Base-by-base conservation (phyloP, 768 basidiomycete species). In the Exidia glandulosa region DNA sequence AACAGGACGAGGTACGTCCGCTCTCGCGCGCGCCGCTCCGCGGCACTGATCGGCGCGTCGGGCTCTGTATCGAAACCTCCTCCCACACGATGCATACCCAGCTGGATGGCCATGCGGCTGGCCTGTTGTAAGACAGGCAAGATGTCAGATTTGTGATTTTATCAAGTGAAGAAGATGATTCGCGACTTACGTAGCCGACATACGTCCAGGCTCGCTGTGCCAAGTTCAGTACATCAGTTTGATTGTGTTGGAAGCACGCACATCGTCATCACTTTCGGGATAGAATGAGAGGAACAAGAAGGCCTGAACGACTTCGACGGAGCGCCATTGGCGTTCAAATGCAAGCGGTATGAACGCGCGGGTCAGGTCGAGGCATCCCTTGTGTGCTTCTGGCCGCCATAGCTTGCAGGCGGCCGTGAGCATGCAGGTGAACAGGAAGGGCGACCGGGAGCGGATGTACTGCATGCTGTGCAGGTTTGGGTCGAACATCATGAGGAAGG, bases 211-310 rank as follows among this genome's bases (percentile, higher is more conserved):
- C 90, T 50, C 86, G 81, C 87, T 89, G 68, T 30, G 59, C 61
- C 37, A n/a, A 33, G 32, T 58, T 10, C 16, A 16, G 34, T 16
- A 16, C 16, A 36, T 36, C 34, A 36, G 34, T 36, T 16, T 23
- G 41, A 23, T 45, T 12, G 23, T 34, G 14, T 19, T 48, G 31
- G 56, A 2, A 25, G 27, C 23, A 70, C 80, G 54, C 63, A 88
- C 87, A 59, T 83, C 88, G 65, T 95, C 93, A 63, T 88, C 85
- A 41, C 90, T 87, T 65, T 90, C 88, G 69, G 81, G 86, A 90
- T 90, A 94, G 71, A 94, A 94, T 37, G 86, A 90, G 62, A 94
- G 76, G 66, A 90, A 91, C 23, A 88, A 86, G 69, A 92, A 89
- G 30, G 90, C 89, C 72, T 95, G 93, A 3, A 90, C 87, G 25